A percentile compares a stretch with the other conserved stretches of the same genome.
Conservation (phyloP, 768 basidiomycete genomes). For the Russula ochroleuca region DNA sequence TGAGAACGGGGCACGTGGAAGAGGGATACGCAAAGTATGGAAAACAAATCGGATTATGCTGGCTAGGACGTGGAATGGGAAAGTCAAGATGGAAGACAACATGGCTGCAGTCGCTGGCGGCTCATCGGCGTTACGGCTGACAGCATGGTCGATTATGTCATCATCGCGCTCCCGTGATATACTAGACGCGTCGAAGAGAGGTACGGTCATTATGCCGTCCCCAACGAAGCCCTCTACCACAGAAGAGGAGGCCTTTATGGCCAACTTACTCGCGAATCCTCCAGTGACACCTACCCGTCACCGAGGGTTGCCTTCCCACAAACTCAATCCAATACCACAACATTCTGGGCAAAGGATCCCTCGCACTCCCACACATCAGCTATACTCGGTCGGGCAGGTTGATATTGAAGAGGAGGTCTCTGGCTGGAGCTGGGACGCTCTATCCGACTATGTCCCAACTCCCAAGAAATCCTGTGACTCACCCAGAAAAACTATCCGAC, state of each 20-base stretch:
- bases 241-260: constrained; percentile 61
- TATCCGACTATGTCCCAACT: constrained; percentile 28
- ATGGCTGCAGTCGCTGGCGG: neutral
- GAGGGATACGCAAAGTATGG: constrained; percentile 59
- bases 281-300: constrained; percentile 29
- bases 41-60: constrained; percentile 63
- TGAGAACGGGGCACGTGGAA: constrained; percentile 50
- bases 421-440: constrained; percentile 27
- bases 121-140: neutral
- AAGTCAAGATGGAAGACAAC: constrained; percentile 43
- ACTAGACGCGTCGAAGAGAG: neutral
- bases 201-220: constrained; percentile 35
- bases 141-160: constrained; percentile 10
- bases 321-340: constrained; percentile 1
- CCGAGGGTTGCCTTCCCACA: constrained; percentile 14
- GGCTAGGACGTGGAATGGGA: constrained; percentile 58
- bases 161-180: constrained; percentile 22
- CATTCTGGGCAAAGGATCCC: neutral
- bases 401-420: constrained; percentile 16
- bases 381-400: constrained; percentile 17
- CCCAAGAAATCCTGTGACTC: constrained; percentile 20
- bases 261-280: constrained; percentile 43
- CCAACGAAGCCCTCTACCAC: constrained; percentile 35
- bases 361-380: neutral
- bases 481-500: neutral